Conservation (phyloP, 805 yeast genomes). For the Scheffersomyces ergatensis region DNA sequence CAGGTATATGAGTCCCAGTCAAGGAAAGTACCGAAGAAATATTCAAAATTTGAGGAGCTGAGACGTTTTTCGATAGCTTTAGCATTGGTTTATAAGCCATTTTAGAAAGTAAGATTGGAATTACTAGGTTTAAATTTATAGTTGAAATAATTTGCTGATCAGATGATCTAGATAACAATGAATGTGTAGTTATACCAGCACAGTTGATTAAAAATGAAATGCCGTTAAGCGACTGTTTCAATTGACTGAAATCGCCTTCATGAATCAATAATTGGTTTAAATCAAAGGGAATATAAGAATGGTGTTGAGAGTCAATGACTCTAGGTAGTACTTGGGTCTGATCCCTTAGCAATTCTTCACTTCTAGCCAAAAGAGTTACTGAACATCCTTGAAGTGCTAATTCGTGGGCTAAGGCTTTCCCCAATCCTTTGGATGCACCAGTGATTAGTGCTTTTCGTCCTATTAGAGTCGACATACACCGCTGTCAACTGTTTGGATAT, state of each 20-base stretch:
- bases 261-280: constrained; percentile 12
- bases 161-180: constrained; percentile 45
- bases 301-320: constrained; percentile 16
- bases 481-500: too few species aligned
- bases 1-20: constrained; percentile 37
- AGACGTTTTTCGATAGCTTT: constrained; percentile 7
- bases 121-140: constrained; percentile 53
- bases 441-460: constrained; percentile 29
- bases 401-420: constrained; percentile 20
- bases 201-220: constrained; percentile 56
- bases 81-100: constrained; percentile 52
- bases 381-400: constrained; percentile 28
- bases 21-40: constrained; percentile 63
- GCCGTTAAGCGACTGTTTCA: constrained; percentile 18
- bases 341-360: constrained; percentile 29
- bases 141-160: constrained; percentile 42
- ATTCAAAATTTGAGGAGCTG: constrained; percentile 47
- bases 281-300: constrained; percentile 32
- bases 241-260: neutral
- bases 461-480: neutral
- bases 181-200: constrained; percentile 64
- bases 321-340: constrained; percentile 13
- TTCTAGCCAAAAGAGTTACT: constrained; percentile 28
- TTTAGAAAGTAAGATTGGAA: constrained; percentile 61
- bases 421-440: constrained; percentile 38